Evolutionary conservation across 805 yeast genomes (phyloP).

Genomic region (Nadsonia fulvescens): DNA sequence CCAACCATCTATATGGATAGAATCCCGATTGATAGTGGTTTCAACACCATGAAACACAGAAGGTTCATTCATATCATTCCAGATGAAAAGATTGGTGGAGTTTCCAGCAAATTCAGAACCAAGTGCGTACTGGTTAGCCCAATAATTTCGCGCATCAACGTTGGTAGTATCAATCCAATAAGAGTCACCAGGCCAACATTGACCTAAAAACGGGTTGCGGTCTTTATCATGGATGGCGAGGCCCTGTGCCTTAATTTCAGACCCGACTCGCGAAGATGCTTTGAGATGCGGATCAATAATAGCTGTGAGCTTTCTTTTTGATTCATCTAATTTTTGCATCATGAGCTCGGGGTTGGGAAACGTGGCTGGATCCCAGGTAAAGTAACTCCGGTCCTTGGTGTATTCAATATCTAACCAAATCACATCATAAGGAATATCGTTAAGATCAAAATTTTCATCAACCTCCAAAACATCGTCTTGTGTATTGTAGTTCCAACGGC

Average conservation of each 20-base stretch:
- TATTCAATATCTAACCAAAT: constrained; percentile 94
- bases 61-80: constrained; percentile 99
- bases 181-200: constrained; percentile 97
- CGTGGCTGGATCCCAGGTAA: constrained; percentile 65
- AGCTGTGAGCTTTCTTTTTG: constrained; percentile 67
- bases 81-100: constrained; percentile 54
- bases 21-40: constrained; percentile 71
- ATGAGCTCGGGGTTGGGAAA: constrained; percentile 64
- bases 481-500: constrained; percentile 93
- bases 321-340: constrained; percentile 42
- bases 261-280: constrained; percentile 43
- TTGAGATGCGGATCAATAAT: constrained; percentile 89
- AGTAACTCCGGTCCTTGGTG: constrained; percentile 69
- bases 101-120: constrained; percentile 29
- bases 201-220: constrained; percentile 50
- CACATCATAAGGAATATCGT: constrained; percentile 69
- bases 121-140: constrained; percentile 22
- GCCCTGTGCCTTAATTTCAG: constrained; percentile 24
- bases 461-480: constrained; percentile 71
- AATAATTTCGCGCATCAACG: constrained; percentile 27
- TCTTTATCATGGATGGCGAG: constrained; percentile 29
- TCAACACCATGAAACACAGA: constrained; percentile 92
- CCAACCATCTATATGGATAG: constrained; percentile 58
- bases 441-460: constrained; percentile 46
- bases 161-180: constrained; percentile 81